Evolutionary conservation across 2,329 filamentous ascomycete genomes (phyloP).

Genomic region (Plenodomus lindquistii): DNA sequence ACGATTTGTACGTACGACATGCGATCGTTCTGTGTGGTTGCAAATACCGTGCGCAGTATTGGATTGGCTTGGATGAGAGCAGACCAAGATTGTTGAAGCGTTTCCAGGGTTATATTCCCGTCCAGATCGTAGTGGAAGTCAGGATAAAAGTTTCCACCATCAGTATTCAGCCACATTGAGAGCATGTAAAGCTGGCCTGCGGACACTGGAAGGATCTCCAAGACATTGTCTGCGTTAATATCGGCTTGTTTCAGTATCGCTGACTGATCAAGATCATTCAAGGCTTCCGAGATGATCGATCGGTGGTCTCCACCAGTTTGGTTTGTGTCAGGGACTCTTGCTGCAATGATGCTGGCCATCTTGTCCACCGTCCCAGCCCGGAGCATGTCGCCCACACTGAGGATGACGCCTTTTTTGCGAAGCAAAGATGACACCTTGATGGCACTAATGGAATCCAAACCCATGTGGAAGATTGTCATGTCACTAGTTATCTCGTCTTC

Average conservation of each 20-base stretch:
- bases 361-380: conserved; percentile 65
- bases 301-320: conserved; percentile 4
- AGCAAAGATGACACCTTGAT: conserved; percentile 80
- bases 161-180: conserved; percentile 70
- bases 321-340: conserved; percentile 3
- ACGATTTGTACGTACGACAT: conserved; percentile 68
- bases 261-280: conserved; percentile 47
- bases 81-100: conserved; percentile 65
- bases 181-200: conserved; percentile 83
- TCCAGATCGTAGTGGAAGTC: conserved; percentile 66
- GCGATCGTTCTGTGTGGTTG: conserved; percentile 53
- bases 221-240: conserved; percentile 53
- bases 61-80: conserved; percentile 59
- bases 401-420: conserved; percentile 62
- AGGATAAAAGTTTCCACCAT: conserved; percentile 72
- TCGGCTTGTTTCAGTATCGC: conserved; percentile 47
- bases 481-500: conserved; percentile 60
- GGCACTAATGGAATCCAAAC: conserved; percentile 87
- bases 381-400: conserved; percentile 74
- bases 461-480: conserved; percentile 78
- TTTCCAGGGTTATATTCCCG: conserved; percentile 42
- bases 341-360: conserved; percentile 57
- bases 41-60: conserved; percentile 71
- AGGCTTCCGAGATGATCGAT: conserved; percentile 13
- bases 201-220: conserved; percentile 68